These are phyloP conservation scores for Chernovozyma sophiae-reginae DNA, from an alignment of 1,139 yeast species.

Conservation along the genomic window DNA sequence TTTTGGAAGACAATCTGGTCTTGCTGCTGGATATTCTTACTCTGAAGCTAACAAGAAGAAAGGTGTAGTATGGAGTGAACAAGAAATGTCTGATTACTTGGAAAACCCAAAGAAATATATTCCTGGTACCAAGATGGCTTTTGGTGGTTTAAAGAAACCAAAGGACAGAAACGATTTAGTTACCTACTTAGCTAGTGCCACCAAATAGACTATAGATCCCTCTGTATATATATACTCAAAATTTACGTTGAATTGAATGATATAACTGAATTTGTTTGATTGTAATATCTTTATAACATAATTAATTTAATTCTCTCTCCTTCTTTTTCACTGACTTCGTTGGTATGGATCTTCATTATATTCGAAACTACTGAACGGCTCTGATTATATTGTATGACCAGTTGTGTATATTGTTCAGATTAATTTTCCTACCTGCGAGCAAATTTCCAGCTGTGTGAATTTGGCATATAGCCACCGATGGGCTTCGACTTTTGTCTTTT, in stretches of 20 bases:
- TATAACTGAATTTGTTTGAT: too few relatives aligned
- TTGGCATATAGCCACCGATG: too few relatives aligned
- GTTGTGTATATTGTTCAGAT: too few relatives aligned
- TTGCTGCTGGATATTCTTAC: constrained; percentile 89
- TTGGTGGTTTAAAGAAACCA: constrained; percentile 98
- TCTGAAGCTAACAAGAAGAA: constrained; percentile 98
- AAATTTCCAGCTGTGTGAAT: too few relatives aligned
- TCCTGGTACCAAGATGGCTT: constrained; percentile 99
- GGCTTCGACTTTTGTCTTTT: too few relatives aligned
- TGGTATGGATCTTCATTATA: too few relatives aligned
- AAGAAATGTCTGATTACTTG: constrained; percentile 90
- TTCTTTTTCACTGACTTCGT: too few relatives aligned
- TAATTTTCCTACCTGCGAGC: too few relatives aligned
- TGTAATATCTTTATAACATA: too few relatives aligned
- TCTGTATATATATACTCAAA: constrained; percentile 7
- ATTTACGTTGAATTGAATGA: constrained; percentile 3
- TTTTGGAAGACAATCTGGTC: constrained; percentile 88
- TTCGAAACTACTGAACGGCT: too few relatives aligned
- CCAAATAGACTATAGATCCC: constrained; percentile 44
- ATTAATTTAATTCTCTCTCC: too few relatives aligned
- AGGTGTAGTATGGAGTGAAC: constrained; percentile 73
- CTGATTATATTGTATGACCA: too few relatives aligned
- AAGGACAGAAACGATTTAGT: constrained; percentile 98
- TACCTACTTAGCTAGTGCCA: constrained; percentile 80
- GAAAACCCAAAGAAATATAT: constrained; percentile 99